Conservation (phyloP, 331 rosid species). For the Cydonia oblonga region DNA sequence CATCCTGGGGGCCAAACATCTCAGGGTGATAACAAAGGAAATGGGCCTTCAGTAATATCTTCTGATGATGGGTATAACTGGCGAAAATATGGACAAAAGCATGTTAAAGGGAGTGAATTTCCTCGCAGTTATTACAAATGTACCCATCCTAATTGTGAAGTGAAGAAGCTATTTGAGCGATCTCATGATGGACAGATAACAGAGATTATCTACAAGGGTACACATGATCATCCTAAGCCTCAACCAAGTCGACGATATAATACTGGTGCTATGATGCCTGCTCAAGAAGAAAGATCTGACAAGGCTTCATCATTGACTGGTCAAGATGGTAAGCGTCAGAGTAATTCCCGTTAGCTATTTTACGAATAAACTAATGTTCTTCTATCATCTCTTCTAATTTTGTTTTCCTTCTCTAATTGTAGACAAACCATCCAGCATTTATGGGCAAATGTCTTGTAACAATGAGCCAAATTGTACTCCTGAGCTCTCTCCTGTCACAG, state of each 20-base stretch:
- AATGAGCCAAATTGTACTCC: slow-evolving; percentile 48
- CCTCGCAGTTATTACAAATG: slow-evolving; percentile 99
- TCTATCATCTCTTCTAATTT: slow-evolving; percentile 4
- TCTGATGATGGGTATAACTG: slow-evolving; percentile 92
- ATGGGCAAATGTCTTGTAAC: slow-evolving; percentile 32
- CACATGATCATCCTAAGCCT: slow-evolving; percentile 96
- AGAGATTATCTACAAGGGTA: slow-evolving; percentile 89
- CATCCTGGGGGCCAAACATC: slow-evolving; percentile 41
- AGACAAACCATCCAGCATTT: slow-evolving; percentile 50
- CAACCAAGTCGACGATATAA: slow-evolving; percentile 75
- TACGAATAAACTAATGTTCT: not conserved
- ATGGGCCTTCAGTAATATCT: slow-evolving; percentile 38
- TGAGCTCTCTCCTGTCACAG: slow-evolving; percentile 38
- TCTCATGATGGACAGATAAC: slow-evolving; percentile 87
- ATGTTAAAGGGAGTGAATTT: slow-evolving; percentile 91
- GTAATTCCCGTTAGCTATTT: not conserved
- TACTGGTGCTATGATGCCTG: slow-evolving; percentile 41
- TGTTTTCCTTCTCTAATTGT: slow-evolving; percentile 14
- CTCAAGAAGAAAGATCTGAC: slow-evolving; percentile 60
- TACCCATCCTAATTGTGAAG: slow-evolving; percentile 95
- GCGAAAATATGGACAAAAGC: slow-evolving; percentile 94
- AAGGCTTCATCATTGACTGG: slow-evolving; percentile 48
- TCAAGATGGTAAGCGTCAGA: slow-evolving; percentile 52
- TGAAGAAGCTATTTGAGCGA: slow-evolving; percentile 88
- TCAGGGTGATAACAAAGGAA: slow-evolving; percentile 46